Evolutionary conservation across 2,329 filamentous ascomycete species (phyloP), one percentile per base, ranked within the genome.

Genomic region (Colletotrichum limetticola): DNA sequence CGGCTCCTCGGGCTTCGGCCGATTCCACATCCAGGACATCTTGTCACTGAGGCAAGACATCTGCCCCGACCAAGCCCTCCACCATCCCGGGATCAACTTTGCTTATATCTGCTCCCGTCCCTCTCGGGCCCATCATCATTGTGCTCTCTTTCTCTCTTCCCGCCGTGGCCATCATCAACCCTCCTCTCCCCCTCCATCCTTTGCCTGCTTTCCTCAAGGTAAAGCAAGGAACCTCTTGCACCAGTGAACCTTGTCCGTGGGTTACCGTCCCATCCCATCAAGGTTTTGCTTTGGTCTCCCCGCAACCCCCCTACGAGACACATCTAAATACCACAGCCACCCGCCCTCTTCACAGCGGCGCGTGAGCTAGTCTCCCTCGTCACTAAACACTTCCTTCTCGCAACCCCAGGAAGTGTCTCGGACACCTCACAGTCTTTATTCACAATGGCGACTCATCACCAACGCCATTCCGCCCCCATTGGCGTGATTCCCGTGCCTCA

Each of bases 401-500:
- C 69, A 53, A 56, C 58, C 55, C 32, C 22, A 46, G 59, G 53
- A 52, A 49, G 66, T 62, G 19, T 32, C 52, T 46, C 28, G 65
- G 66, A 28, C 52, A 57, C 35, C 22, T 46, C 35, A 24, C 8
- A 22, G 22, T 9, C 16, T 30, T 56, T 55, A 32, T 64, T 42
- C n/a, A 26, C 60, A 57, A 73, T 73, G 71, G 53, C 70, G 55
- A 70, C 85, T 66, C 82, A 82, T 65, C 83, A 83, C 73, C 82
- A 85, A 61, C 74, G 77, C 52, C 80, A 82, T 63, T 84, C 85
- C 71, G 82, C 83, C 61, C 79, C 80, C 53, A 78, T 87, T 65
- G 89, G 88, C 71, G 84, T 87, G 80, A 85, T 91, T 56, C 89
- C 89, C 71, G 85, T 91, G 49, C 89, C 89, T 46, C 88, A 90